phyloP scores from a whole-genome alignment of 257 asterid genomes.

The Gentiana straminea region DNA sequence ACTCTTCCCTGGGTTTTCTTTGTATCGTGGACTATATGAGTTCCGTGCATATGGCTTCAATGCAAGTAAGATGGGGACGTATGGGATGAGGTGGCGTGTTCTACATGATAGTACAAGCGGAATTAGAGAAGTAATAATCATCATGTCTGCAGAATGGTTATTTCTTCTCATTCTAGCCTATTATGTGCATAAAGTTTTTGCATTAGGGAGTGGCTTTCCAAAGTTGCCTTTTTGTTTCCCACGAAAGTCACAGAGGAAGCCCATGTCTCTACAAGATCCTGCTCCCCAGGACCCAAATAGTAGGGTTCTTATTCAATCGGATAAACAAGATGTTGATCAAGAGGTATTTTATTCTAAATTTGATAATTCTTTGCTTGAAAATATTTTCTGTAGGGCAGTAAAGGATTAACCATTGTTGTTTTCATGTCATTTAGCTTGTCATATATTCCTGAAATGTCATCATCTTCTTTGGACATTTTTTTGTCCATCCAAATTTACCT shows the following conservation, averaged over 20 bases:
- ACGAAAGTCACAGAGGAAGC: constrained; percentile 12
- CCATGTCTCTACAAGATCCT: constrained; percentile 10
- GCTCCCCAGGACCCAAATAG: constrained; percentile 6
- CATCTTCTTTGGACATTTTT: neutral
- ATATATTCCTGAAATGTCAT: no score
- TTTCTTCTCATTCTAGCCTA: constrained; percentile 17
- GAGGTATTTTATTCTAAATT: constrained; percentile 19
- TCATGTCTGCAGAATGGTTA: constrained; percentile 30
- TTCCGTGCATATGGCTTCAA: constrained; percentile 5
- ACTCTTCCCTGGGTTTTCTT: constrained; percentile 26
- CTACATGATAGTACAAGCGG: constrained; percentile 23
- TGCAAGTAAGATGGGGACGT: constrained; percentile 18
- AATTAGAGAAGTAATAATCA: constrained; percentile 26
- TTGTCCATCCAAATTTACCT: neutral
- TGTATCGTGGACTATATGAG: constrained; percentile 30
- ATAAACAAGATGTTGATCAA: constrained; percentile 23
- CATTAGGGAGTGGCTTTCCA: constrained; percentile 10
- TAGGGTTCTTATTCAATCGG: constrained; percentile 17
- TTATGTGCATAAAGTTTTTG: constrained; percentile 15
- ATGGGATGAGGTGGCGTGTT: constrained; percentile 26
- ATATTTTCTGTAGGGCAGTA: no score
- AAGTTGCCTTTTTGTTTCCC: constrained; percentile 10
- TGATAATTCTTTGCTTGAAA: neutral
- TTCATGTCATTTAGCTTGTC: no score
- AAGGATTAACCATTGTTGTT: no score